These are phyloP conservation scores for Delitschia confertaspora DNA, from an alignment of 495 filamentous ascomycete species.

Conservation along the genomic window DNA sequence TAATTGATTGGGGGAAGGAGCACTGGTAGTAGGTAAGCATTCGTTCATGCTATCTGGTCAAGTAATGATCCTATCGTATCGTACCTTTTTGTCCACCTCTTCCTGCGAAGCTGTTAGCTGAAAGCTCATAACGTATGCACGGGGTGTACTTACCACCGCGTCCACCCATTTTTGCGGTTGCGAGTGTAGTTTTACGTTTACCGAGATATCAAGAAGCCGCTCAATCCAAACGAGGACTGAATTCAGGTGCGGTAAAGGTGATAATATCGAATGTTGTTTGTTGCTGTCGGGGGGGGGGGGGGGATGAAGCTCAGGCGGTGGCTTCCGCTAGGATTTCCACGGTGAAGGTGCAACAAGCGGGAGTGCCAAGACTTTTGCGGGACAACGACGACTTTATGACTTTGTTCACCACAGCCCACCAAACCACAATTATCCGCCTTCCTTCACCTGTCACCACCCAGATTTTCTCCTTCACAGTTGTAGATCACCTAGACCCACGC, in stretches of 20 bases:
- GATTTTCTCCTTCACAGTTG: neutral
- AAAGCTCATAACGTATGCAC: neutral
- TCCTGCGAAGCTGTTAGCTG: conserved; percentile 11
- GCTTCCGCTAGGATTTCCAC: neutral
- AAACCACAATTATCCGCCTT: neutral
- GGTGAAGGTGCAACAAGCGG: neutral
- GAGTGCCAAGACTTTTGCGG: conserved; percentile 4
- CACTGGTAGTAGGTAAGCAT: conserved; percentile 54
- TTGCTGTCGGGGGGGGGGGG: neutral
- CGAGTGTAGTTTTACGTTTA: neutral
- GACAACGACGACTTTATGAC: neutral
- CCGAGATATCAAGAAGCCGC: too few species aligned
- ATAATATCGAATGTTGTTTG: too few species aligned
- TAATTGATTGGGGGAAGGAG: conserved; percentile 96
- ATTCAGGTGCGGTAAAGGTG: too few species aligned
- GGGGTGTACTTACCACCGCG: conserved; percentile 13
- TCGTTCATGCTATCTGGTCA: neutral
- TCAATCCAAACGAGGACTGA: too few species aligned
- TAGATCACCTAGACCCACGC: neutral
- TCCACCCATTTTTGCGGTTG: conserved; percentile 12
- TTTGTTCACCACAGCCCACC: neutral
- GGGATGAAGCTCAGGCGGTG: neutral
- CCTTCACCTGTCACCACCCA: too few species aligned
- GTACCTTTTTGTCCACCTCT: conserved; percentile 18
- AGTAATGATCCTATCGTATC: too few species aligned